A percentile compares a stretch with the other conserved stretches of the same genome.
phyloP scores from a whole-genome alignment of 2,329 filamentous ascomycete species.

The Paradendryphiella salina region DNA sequence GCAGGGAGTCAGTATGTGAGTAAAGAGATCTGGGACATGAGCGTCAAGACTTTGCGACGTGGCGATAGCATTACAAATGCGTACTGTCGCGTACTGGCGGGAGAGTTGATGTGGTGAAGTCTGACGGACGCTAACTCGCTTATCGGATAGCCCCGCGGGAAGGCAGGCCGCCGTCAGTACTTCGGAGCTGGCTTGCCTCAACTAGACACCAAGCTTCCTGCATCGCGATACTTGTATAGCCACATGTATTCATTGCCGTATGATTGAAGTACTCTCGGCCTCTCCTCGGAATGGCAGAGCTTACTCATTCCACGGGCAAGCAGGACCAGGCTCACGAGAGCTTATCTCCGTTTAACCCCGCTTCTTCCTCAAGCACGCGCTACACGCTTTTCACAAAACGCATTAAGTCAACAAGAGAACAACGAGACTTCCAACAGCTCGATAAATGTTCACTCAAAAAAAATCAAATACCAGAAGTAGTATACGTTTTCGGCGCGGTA shows the following conservation, averaged over 20 bases:
- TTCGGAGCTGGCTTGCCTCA: background rate
- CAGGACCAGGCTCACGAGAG: background rate
- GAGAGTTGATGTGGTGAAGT: constrained; percentile 10
- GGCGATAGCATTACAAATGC: constrained; percentile 15
- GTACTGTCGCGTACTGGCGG: background rate
- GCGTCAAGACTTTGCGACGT: constrained; percentile 1
- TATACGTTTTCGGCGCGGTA: background rate
- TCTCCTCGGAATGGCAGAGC: background rate
- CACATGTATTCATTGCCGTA: background rate
- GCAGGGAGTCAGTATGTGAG: constrained; percentile 3
- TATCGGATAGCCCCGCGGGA: background rate
- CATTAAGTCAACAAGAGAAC: background rate
- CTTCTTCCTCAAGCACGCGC: background rate
- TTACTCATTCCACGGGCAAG: background rate
- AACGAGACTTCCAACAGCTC: background rate
- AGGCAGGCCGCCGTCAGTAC: background rate
- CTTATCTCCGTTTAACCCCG: background rate
- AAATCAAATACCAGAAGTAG: background rate
- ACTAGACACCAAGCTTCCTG: background rate
- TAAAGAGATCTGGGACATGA: constrained; percentile 14
- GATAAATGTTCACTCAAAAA: no score
- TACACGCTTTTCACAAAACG: no score
- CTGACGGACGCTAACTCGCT: constrained; percentile 12
- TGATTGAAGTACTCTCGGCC: no score
- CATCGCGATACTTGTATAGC: background rate